Base-by-base conservation (phyloP, 2,329 filamentous ascomycete species). In the Aspergillus oerlinghausenensis region DNA sequence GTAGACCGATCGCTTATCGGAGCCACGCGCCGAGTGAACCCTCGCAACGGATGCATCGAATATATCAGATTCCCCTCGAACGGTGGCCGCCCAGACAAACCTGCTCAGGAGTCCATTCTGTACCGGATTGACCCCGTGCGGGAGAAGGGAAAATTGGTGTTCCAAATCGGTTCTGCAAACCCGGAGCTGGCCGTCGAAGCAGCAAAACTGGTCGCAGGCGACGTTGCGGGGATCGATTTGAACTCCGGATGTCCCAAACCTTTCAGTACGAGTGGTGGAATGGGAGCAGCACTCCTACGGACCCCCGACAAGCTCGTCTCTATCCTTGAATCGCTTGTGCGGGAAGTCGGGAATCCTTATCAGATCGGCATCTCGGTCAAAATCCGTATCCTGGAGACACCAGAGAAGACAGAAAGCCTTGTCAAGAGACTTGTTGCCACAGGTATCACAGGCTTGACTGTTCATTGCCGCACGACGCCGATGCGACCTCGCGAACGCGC, bases 211-310 rank as follows among this genome's bases (percentile, higher is more conserved):
- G 88, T 99, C 21, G 94, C 92, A 0, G 83, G 79, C 11, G 91
- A 97, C 74, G 94, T 99, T 3, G 87, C 88, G 0, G 94, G 94
- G 58, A 97, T 99, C 65, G 94, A 97, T 72, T 88, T 99, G 60
- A 99, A 99, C 73, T 92, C 94, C 0, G 94, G 94, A n/a, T 99
- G 94, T 70, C 94, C 94, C 0, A 99, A 99, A 75, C 90, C 93
- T 0, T 99, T 99, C 75, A 96, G 90, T 68, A 96, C 93, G 2
- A 84, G 84, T 60, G 92, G 92, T 58, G 94, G 94, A 50, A 99
- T 99, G 94, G 94, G 94, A 50, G 94, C 94, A 0, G 93, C 92
- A 1, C 82, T 99, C 21, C 82, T 99, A 17, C 85, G 84, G 64
- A 93, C 88, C 0, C 93, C 94, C 0, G 92, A 97, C 62, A 86